Conservation (phyloP, 108 stramenopile genomes). For the Cyclotella sp. region DNA sequence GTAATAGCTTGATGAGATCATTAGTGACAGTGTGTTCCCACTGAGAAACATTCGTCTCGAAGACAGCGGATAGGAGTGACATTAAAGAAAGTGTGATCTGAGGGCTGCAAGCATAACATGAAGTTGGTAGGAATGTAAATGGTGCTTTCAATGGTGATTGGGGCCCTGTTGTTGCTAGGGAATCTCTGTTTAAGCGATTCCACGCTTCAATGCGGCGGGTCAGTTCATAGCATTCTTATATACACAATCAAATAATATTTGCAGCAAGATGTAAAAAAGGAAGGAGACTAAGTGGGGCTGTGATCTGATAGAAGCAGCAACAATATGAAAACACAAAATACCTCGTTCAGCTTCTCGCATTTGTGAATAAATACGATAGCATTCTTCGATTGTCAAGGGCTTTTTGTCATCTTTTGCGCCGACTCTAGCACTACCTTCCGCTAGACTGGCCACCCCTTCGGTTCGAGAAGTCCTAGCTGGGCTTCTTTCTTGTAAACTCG, state of each 20-base stretch:
- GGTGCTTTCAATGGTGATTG: neutral
- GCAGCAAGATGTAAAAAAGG: too few relatives aligned
- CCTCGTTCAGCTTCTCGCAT: slow-evolving; percentile 73
- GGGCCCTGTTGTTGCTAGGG: slow-evolving; percentile 16
- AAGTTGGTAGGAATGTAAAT: slow-evolving; percentile 56
- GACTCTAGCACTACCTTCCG: slow-evolving; percentile 6
- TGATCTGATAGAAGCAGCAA: neutral
- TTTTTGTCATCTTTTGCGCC: slow-evolving; percentile 45
- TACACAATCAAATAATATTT: too few relatives aligned
- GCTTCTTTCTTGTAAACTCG: slow-evolving; percentile 42
- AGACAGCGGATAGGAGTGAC: slow-evolving; percentile 55
- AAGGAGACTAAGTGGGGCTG: neutral
- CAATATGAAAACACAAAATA: neutral
- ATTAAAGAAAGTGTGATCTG: slow-evolving; percentile 58
- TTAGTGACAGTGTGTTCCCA: slow-evolving; percentile 36
- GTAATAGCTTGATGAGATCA: slow-evolving; percentile 49
- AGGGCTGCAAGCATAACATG: slow-evolving; percentile 65
- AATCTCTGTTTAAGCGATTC: slow-evolving; percentile 70
- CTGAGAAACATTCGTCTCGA: slow-evolving; percentile 39
- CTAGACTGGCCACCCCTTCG: neutral
- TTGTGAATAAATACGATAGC: slow-evolving; percentile 60
- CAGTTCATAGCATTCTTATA: slow-evolving; percentile 66
- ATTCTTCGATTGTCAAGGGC: slow-evolving; percentile 52
- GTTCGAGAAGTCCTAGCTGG: slow-evolving; percentile 5
- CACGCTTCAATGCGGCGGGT: slow-evolving; percentile 74